These are phyloP conservation scores for Coriaria nepalensis DNA, from an alignment of 306 rosid genomes.

Conservation along the genomic window DNA sequence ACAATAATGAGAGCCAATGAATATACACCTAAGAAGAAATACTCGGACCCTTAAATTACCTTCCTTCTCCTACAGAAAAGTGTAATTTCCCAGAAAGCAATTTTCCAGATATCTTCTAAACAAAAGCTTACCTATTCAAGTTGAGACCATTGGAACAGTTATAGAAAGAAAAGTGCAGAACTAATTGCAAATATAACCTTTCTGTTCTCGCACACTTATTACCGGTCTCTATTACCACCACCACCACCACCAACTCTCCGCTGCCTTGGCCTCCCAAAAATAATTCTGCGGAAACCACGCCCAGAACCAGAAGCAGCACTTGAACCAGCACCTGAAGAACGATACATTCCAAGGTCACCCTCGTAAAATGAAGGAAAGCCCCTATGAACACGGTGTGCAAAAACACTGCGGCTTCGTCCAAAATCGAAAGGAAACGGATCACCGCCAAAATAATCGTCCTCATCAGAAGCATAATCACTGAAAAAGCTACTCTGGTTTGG, in stretches of 20 bases:
- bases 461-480: slow-evolving; percentile 46
- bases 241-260: slow-evolving; percentile 12
- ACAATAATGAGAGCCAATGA: too few species aligned
- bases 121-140: too few species aligned
- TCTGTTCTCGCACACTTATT: not conserved
- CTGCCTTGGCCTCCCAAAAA: slow-evolving; percentile 11
- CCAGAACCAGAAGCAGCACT: slow-evolving; percentile 38
- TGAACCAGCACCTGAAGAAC: slow-evolving; percentile 30
- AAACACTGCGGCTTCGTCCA: slow-evolving; percentile 31
- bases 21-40: too few species aligned
- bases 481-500: slow-evolving; percentile 45
- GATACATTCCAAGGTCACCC: slow-evolving; percentile 31
- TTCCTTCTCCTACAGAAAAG: too few species aligned
- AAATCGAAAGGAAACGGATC: slow-evolving; percentile 34
- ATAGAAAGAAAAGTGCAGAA: too few species aligned
- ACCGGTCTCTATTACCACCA: slow-evolving; percentile 6
- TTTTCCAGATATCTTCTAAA: too few species aligned
- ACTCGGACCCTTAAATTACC: too few species aligned
- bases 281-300: slow-evolving; percentile 17
- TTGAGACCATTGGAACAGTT: too few species aligned
- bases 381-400: slow-evolving; percentile 30
- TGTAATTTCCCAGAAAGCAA: too few species aligned
- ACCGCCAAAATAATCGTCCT: slow-evolving; percentile 48
- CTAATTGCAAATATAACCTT: too few species aligned
- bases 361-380: slow-evolving; percentile 22